phyloP scores from a whole-genome alignment of 306 rosid genomes.

The Amphicarpaea edgeworthii region DNA sequence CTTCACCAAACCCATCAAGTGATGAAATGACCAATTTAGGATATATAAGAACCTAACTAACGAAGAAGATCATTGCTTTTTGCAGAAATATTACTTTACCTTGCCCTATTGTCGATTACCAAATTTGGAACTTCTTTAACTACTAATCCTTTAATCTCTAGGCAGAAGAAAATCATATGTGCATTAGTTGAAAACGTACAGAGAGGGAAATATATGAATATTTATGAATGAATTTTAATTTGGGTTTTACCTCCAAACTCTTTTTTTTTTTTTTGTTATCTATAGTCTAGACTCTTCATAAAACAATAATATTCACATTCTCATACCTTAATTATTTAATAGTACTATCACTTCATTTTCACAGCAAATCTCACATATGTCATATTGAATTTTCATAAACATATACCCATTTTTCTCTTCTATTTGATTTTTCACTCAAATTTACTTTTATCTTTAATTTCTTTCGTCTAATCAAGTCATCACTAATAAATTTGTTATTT shows the following conservation, averaged over 20 bases:
- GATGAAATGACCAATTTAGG: neutral
- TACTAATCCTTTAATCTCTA: constrained; percentile 1
- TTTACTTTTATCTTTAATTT: too few species aligned
- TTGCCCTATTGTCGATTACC: neutral
- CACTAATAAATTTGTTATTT: too few species aligned
- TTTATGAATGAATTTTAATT: neutral
- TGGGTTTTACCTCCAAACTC: constrained; percentile 6
- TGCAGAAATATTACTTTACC: neutral
- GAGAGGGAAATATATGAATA: neutral
- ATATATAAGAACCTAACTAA: neutral
- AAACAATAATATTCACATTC: too few species aligned
- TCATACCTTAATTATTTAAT: too few species aligned
- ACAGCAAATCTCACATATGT: too few species aligned
- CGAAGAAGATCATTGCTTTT: constrained; percentile 1
- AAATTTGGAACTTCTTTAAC: neutral
- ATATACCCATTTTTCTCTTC: too few species aligned
- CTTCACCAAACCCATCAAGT: constrained; percentile 36
- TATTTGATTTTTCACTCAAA: too few species aligned
- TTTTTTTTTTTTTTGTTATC: neutral
- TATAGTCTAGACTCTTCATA: too few species aligned
- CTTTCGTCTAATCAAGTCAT: too few species aligned
- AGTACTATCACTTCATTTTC: too few species aligned
- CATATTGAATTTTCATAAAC: too few species aligned
- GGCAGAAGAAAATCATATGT: neutral
- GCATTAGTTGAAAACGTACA: neutral